Base-by-base conservation (phyloP, 257 asterid species). In the Solanum tarijense region DNA sequence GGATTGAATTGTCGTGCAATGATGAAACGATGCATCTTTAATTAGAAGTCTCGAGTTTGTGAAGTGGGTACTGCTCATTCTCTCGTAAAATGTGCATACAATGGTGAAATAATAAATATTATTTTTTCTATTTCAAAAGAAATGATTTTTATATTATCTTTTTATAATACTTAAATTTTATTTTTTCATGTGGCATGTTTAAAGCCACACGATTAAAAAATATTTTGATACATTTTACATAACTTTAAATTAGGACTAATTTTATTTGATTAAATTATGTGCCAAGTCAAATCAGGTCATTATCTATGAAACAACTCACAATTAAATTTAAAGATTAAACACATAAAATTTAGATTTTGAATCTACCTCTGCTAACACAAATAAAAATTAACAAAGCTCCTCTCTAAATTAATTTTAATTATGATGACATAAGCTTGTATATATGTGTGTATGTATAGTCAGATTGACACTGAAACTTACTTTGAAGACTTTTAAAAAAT, bases 321-420 rank as follows among this genome's bases (percentile, higher is more conserved):
- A 20, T 52, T 1, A 58, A 58, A 58, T 58, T 58, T 58, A 60
- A 60, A 8, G 2, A 60, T 60, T 60, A 60, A 25, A 65, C 1
- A 12, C 10, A 11, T 65, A 65, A 65, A 65, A 25, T 65, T 66
- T 66, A 11, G 1, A 62, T 62, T 25, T 65, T 65, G 1, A 11
- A n/a, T 65, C 4, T 12, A 5, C 4, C 34, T 12, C n/a, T 66
- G 2, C 1, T 11, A 5, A 25, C 1, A 3, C 2, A 0, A 6
- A 66, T 12, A 25, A 66, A 66, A 66, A 66, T 25, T 11, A 3
- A 0, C 18, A 25, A 66, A 66, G 32, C 73, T 25, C 9, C 20
- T 25, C 73, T 11, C 73, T 11, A 66, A n/a, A n/a, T 39, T 39
- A n/a, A 71, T 32, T 71, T 32, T 32, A 78, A 25, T 20, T 39